phyloP scores from a whole-genome alignment of 2,329 filamentous ascomycete species.

The Aspergillus nomiae region DNA sequence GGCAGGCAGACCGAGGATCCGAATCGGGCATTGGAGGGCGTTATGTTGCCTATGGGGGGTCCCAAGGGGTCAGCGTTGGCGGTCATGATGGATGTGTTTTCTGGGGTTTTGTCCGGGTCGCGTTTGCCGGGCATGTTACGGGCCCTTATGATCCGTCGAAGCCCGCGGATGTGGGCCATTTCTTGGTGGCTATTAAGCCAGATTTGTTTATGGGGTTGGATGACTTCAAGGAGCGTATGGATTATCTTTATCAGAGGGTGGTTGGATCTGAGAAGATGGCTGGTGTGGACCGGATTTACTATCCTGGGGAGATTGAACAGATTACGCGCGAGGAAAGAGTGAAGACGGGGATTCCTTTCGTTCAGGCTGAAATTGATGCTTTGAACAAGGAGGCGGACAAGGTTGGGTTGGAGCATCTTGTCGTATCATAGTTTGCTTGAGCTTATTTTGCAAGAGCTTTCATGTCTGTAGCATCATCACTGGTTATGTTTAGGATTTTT shows the following conservation, averaged over 20 bases:
- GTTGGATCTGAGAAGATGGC: slow-evolving; percentile 55
- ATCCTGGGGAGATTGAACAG: slow-evolving; percentile 61
- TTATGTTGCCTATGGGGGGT: slow-evolving; percentile 85
- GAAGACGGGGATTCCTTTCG: slow-evolving; percentile 52
- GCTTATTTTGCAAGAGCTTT: not conserved
- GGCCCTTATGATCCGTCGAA: slow-evolving; percentile 73
- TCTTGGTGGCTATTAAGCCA: slow-evolving; percentile 70
- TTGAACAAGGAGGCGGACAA: slow-evolving; percentile 53
- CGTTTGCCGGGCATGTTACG: slow-evolving; percentile 76
- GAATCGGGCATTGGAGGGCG: slow-evolving; percentile 67
- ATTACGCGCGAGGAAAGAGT: slow-evolving; percentile 45
- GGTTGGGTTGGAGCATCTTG: slow-evolving; percentile 35
- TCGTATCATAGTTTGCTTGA: not conserved
- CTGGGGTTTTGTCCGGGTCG: slow-evolving; percentile 74
- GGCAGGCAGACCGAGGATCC: slow-evolving; percentile 73
- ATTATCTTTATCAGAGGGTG: slow-evolving; percentile 59
- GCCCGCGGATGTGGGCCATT: slow-evolving; percentile 73
- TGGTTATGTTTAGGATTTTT: not conserved
- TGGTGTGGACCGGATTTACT: slow-evolving; percentile 59
- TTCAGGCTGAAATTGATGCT: slow-evolving; percentile 50
- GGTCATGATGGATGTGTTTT: slow-evolving; percentile 90
- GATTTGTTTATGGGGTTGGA: slow-evolving; percentile 72
- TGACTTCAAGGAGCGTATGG: slow-evolving; percentile 66
- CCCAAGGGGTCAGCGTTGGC: slow-evolving; percentile 77
- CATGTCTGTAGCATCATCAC: not conserved